Evolutionary conservation across 1,284 basidiomycete species (phyloP), one percentile per base, ranked within the genome.

Genomic region (Coriolopsis trogii): DNA sequence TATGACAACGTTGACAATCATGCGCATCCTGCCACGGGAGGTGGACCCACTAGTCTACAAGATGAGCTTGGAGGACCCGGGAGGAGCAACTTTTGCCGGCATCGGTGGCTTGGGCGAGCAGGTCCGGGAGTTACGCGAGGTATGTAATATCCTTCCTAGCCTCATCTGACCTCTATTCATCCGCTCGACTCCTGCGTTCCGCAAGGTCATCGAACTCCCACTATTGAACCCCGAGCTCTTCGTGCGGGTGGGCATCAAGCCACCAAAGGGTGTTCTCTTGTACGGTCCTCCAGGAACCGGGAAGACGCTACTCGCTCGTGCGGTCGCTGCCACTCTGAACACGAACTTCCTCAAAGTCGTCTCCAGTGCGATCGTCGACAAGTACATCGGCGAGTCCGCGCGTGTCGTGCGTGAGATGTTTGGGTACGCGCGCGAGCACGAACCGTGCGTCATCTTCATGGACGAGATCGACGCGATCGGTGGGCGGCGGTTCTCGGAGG

Each of bases 361-460:
- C 46, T 95, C 95, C 3, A 96, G 93, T n/a, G 97, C 96, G 18
- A 98, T 99, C 62, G 97, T 99, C 51, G 96, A 99, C 81, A 99
- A 99, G 74, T 99, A 99, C 72, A 99, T 99, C 54, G 97, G 97
- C 63, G 97, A 99, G 76, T 93, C 90, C 54, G 96, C 96, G 12
- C 83, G 96, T 51, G 84, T 98, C 6, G 89, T 99, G 21, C 83
- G 93, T 59, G 95, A 99, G 71, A 98, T 99, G 96, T 99, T 99
- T 67, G 95, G 91, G 12, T 99, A 98, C 70, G 96, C 96, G 8
- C 83, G 81, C 61, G 96, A 98, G 68, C 95, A 99, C 68, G 96
- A 98, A 71, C 97, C 97, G 38, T 98, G 96, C 70, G 96, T 99
- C 65, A 99, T 99, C 68, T 99, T 99, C 76, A 98, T 99, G 89